Base-by-base conservation (phyloP, 2,329 filamentous ascomycete genomes). In the Saccharata proteae region DNA sequence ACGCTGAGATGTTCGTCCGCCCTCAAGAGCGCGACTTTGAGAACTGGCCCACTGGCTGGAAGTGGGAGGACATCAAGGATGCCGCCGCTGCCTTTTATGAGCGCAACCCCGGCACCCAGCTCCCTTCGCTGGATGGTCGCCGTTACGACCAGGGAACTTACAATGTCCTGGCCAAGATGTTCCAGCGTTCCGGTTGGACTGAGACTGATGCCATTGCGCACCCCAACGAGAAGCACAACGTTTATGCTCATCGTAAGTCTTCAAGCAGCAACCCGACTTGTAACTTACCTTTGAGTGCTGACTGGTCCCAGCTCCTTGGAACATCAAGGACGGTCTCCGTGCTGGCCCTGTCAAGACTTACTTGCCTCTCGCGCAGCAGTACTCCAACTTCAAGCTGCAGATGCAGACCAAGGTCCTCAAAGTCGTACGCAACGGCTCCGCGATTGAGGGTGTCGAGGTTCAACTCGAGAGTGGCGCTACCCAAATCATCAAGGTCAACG, bases 1-100 rank as follows among this genome's bases (percentile, higher is more conserved):
- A 55, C 37, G 51, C 48, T 6, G 34, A 48, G 36, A 51, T 54
- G 41, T 54, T 47, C 36, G 44, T 54, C 23, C 42, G 41, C 31
- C 51, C 51, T 4, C 50, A 47, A 7, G 44, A 49, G 28, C 39
- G 37, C 15, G 52, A 55, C 42, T 54, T 50, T 18, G 33, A 42
- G 17, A 41, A 42, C 25, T 47, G 44, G 44, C 44, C 43, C 13
- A 7, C 16, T 3, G 40, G 40, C 11, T 47, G 44, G 44, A 26
- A 36, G 24, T 47, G 42, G 42, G 5, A 31, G 6, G 38, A 45
- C 25, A 31, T 46, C 7, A 16, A 41, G 20, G 30, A 33, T 6
- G 35, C 44, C 15, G 44, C 44, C 25, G 32, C 32, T 13, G 30
- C 38, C 4, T 26, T 43, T 10, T 47, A 47, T 26, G 40, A 38